A percentile compares a stretch with the other conserved stretches of the same genome.
These are phyloP conservation scores for Eucalyptus caleyi DNA, from an alignment of 345 rosid genomes.

Conservation along the genomic window DNA sequence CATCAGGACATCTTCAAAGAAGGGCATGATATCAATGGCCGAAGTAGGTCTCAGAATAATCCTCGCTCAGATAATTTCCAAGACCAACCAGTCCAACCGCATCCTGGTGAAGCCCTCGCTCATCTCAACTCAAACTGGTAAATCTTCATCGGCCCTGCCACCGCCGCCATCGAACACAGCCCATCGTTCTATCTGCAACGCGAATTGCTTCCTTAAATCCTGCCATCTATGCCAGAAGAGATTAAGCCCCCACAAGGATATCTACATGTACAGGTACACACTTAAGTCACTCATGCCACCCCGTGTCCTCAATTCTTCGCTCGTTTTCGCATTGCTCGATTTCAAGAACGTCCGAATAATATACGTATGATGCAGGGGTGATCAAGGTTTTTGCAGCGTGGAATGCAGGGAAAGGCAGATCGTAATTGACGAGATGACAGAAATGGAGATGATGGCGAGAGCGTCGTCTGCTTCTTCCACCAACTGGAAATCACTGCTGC, in stretches of 20 bases:
- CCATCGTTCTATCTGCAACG: not conserved
- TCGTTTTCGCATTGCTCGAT: not conserved
- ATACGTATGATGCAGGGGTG: constrained; percentile 34
- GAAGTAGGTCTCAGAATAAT: not conserved
- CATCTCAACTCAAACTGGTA: not conserved
- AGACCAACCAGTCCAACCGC: not conserved
- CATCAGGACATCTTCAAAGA: not conserved
- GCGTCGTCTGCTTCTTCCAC: constrained; percentile 20
- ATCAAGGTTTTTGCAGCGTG: constrained; percentile 68
- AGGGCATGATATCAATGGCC: not conserved
- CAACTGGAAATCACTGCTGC: not conserved
- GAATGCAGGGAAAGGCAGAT: constrained; percentile 72
- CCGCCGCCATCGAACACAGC: not conserved
- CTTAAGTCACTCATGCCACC: not conserved
- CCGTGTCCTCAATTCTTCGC: not conserved
- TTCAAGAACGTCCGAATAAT: not conserved
- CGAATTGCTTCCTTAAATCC: constrained; percentile 33
- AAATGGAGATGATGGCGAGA: constrained; percentile 33
- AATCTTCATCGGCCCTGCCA: not conserved
- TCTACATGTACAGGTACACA: constrained; percentile 74
- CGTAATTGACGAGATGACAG: constrained; percentile 39
- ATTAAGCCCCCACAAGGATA: constrained; percentile 40
- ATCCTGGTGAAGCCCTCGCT: not conserved
- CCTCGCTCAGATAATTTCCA: not conserved
- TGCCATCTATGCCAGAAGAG: constrained; percentile 51